phyloP scores from a whole-genome alignment of 2,329 filamentous ascomycete genomes.

The Aspergillus sp. region DNA sequence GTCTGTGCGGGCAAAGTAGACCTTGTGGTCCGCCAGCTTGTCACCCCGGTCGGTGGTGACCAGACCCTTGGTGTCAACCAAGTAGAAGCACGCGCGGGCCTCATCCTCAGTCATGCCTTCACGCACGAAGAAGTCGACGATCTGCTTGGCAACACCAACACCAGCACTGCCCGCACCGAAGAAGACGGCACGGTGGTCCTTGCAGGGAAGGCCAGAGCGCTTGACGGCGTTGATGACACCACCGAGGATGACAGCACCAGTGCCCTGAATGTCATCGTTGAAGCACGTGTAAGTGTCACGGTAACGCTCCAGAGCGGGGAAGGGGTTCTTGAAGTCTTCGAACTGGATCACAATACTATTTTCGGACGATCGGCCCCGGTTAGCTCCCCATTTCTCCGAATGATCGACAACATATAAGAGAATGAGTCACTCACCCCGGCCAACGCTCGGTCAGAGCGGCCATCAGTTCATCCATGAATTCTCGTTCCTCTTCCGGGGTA shows the following conservation, averaged over 20 bases:
- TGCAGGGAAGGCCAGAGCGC: conserved; percentile 73
- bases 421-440: conserved; percentile 49
- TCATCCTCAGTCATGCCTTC: conserved; percentile 83
- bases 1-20: conserved; percentile 60
- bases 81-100: conserved; percentile 87
- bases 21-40: conserved; percentile 81
- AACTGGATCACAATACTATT: conserved; percentile 74
- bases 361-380: conserved; percentile 6
- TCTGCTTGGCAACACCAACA: conserved; percentile 95
- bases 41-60: conserved; percentile 91
- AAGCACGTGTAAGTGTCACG: conserved; percentile 87
- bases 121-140: conserved; percentile 93
- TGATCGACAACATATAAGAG: conserved; percentile 40
- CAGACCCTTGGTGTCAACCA: conserved; percentile 93
- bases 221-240: conserved; percentile 73
- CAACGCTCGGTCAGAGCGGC: conserved; percentile 71
- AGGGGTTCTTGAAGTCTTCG: conserved; percentile 97
- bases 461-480: conserved; percentile 98
- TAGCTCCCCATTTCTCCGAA: conserved; percentile 14
- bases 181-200: conserved; percentile 92
- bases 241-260: conserved; percentile 86
- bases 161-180: conserved; percentile 92
- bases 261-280: conserved; percentile 98
- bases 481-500: conserved; percentile 68
- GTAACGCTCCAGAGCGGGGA: conserved; percentile 87